Evolutionary conservation across 2,329 filamentous ascomycete genomes (phyloP), one percentile per base, ranked within the genome.

Genomic region (Aureobasidium sp.): DNA sequence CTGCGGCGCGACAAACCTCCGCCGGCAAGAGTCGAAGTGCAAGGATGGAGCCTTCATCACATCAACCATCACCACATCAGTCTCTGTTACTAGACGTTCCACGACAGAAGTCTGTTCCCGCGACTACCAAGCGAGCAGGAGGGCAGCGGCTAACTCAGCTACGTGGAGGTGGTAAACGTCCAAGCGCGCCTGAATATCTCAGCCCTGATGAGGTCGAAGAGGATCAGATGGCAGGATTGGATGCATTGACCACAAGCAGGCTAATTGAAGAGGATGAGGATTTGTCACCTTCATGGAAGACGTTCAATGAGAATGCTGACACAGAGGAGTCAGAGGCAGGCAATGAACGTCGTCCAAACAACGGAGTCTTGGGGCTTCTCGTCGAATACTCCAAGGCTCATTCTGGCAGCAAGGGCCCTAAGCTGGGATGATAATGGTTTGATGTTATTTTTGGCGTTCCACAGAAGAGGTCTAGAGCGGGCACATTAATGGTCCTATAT

Each of bases 351-450:
- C 60, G 43, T 41, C 60, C 50, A 10, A 43, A n/a, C 20, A 62
- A 59, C 29, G 65, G 65, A 9, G 65, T 66, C 24, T 53, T 66
- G 57, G 65, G 65, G 3, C 36, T 66, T 37, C 36, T 66, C 5
- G 60, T 62, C 36, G 63, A 66, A 47, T 66, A 63, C 44, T 63
- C 65, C 4, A 66, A 66, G 47, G 65, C 65, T 10, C 65, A 66
- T 52, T 44, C 59, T n/a, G 64, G 63, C 13, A 53, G 48, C 24
- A 65, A 61, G 17, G 64, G 62, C 2, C 62, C 59, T 5, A 64
- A 57, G 48, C 60, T 65, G 2, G 62, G 62, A 13, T 65, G 37
- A 65, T 41, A 15, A 27, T 2, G 24, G 9, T 12, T 6, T 41
- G 5, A 7, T 13, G 20, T 48, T 32, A 12, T 20, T 48, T 3